phyloP scores from a whole-genome alignment of 192 early-diverging fungal species.

The Fimicolochytrium jonesii region DNA sequence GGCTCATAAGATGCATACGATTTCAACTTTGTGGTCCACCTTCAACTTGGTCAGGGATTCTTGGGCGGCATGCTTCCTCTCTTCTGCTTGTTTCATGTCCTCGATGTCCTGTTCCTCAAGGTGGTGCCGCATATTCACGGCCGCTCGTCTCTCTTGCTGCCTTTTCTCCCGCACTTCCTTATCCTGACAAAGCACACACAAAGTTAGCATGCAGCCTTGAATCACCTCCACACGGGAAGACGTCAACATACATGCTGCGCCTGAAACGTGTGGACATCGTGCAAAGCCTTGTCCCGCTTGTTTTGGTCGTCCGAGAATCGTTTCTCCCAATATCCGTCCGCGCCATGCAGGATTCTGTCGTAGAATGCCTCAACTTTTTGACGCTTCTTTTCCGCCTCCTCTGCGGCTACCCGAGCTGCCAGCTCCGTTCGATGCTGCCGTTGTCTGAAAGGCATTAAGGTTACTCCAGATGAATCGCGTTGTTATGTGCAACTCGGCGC shows the following conservation, averaged over 20 bases:
- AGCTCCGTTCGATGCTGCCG: not conserved
- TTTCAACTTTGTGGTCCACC: slow-evolving; percentile 12
- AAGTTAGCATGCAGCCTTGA: too few relatives aligned
- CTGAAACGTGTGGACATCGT: not conserved
- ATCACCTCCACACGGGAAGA: too few relatives aligned
- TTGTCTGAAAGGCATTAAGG: slow-evolving; percentile 1
- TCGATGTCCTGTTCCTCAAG: slow-evolving; percentile 3
- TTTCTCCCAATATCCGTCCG: slow-evolving; percentile 13
- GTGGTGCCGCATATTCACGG: not conserved
- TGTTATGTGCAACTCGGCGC: not conserved
- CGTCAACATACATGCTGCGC: not conserved
- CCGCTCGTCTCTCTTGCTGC: slow-evolving; percentile 6
- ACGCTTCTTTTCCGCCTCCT: slow-evolving; percentile 2
- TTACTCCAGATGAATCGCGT: too few relatives aligned
- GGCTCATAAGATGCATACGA: too few relatives aligned
- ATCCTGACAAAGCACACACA: too few relatives aligned
- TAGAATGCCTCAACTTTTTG: not conserved
- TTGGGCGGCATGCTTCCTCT: not conserved
- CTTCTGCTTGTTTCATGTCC: not conserved
- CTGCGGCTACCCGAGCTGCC: not conserved
- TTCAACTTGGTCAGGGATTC: slow-evolving; percentile 8
- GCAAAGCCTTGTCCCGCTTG: not conserved
- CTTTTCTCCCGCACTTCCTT: not conserved
- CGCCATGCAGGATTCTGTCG: slow-evolving; percentile 1
- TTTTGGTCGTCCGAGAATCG: slow-evolving; percentile 1